Evolutionary conservation across 2,329 filamentous ascomycete species (phyloP), one percentile per base, ranked within the genome.

Genomic region (Fusarium luffae): DNA sequence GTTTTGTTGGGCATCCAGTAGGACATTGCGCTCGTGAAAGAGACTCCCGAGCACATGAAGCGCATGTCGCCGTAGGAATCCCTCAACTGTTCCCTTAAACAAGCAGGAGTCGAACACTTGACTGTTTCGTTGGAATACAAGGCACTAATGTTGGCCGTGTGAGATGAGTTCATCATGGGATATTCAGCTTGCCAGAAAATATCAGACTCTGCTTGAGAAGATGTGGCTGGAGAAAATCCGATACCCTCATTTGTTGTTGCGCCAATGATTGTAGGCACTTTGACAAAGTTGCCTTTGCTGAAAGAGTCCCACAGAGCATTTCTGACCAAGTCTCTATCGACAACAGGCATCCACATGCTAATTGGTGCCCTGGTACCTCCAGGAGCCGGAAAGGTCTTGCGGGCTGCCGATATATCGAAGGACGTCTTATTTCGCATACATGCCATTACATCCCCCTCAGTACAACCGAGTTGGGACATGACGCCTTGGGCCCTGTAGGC

Each of bases 291-390:
- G 0, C 85, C 86, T 23, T 83, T 47, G 2, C 75, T 71, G 49
- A 86, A 87, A 4, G 82, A 72, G 4, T 76, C 80, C 68, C 88
- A 88, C 0, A 85, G 83, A 25, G 81, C 78, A 59, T 86, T 84
- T 0, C 72, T 76, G 8, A 88, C 78, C 18, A 89, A 75, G 14
- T 83, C 80, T 7, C 83, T 81, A 68, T 90, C 88, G 3, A 90
- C 75, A 2, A 85, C 82, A 1, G 87, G 86, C 8, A 82, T 79
- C 78, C 85, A 89, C 78, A 85, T 85, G 74, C 84, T 88, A 0
- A 83, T 56, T 0, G 86, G 86, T 10, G 74, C 66, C 1, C 71
- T 71, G 0, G 70, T 55, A 5, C 60, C 72, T 1, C 73, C 71
- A 1, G 77, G 75, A 9, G 75, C 67, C 3, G 77, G 76, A 8